phyloP scores from a whole-genome alignment of 768 basidiomycete genomes.

The Hortiboletus flavorubellus region DNA sequence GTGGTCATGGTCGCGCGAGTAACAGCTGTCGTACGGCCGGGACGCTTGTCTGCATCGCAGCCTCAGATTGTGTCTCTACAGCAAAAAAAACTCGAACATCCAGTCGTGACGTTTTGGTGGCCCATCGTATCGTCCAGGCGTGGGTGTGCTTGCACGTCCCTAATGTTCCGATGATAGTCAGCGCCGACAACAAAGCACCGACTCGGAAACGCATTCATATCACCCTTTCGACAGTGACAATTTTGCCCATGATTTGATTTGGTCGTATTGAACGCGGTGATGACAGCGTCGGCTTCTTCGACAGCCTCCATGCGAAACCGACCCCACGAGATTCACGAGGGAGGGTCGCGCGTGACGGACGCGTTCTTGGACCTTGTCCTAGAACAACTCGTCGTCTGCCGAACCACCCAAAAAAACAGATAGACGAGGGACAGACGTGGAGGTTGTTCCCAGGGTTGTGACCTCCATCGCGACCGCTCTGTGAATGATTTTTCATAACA shows the following conservation, averaged over 20 bases:
- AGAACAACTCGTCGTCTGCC: slow-evolving; percentile 1
- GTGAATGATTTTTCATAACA: not conserved
- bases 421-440: slow-evolving; percentile 34
- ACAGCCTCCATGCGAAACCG: slow-evolving; percentile 81
- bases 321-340: slow-evolving; percentile 73
- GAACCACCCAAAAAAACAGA: not conserved
- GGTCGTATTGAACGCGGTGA: slow-evolving; percentile 77
- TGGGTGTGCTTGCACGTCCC: too few relatives aligned
- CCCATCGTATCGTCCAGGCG: too few relatives aligned
- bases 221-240: slow-evolving; percentile 84
- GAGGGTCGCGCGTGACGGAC: slow-evolving; percentile 69
- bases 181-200: not conserved
- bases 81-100: slow-evolving; percentile 4
- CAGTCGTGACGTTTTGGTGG: too few relatives aligned
- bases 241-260: slow-evolving; percentile 78
- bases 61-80: not conserved
- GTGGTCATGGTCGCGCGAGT: slow-evolving; percentile 35
- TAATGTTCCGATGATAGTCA: slow-evolving; percentile 2
- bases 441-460: slow-evolving; percentile 66
- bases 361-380: slow-evolving; percentile 51
- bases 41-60: slow-evolving; percentile 61
- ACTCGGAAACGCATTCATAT: slow-evolving; percentile 5
- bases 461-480: slow-evolving; percentile 30
- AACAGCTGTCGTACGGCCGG: slow-evolving; percentile 87
- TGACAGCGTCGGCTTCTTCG: slow-evolving; percentile 91